Evolutionary conservation across 1,284 basidiomycete species (phyloP).

Genomic region (Moniliophthora roreri): DNA sequence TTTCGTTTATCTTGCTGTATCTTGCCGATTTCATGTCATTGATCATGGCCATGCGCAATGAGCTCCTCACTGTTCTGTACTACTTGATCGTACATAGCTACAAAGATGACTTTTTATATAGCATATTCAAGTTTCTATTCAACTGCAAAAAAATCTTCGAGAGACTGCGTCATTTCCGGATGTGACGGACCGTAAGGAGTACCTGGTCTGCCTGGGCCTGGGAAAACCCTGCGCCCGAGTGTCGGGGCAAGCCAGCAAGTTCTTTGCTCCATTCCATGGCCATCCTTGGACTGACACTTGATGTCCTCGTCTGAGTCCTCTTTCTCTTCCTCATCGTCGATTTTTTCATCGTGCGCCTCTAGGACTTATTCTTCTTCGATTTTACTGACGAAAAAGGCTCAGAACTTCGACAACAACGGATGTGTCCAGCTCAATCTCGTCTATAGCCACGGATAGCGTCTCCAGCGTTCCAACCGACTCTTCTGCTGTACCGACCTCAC

Average conservation of each 20-base stretch:
- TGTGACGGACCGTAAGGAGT: too few relatives aligned
- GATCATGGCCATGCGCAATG: too few relatives aligned
- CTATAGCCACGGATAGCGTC: slow-evolving; percentile 12
- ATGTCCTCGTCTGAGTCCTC: slow-evolving; percentile 14
- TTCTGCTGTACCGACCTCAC: slow-evolving; percentile 11
- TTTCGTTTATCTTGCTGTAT: too few relatives aligned
- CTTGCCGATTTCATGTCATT: too few relatives aligned
- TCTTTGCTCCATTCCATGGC: not conserved
- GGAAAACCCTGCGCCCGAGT: too few relatives aligned
- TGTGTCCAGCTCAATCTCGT: slow-evolving; percentile 19
- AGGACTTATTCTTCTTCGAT: slow-evolving; percentile 16
- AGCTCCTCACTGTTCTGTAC: too few relatives aligned
- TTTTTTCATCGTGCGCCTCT: slow-evolving; percentile 18
- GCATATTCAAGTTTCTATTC: too few relatives aligned
- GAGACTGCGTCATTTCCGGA: too few relatives aligned
- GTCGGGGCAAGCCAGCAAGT: not conserved
- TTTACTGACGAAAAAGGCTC: slow-evolving; percentile 17
- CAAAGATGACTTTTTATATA: too few relatives aligned
- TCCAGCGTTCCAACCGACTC: slow-evolving; percentile 11
- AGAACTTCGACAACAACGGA: slow-evolving; percentile 14
- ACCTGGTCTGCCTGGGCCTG: too few relatives aligned
- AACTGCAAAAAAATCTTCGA: too few relatives aligned
- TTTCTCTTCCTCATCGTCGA: slow-evolving; percentile 15
- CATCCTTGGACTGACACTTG: not conserved
- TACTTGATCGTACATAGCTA: too few relatives aligned